Evolutionary conservation across 805 yeast species (phyloP), one percentile per base, ranked within the genome.

Genomic region (Komagataella phaffii): DNA sequence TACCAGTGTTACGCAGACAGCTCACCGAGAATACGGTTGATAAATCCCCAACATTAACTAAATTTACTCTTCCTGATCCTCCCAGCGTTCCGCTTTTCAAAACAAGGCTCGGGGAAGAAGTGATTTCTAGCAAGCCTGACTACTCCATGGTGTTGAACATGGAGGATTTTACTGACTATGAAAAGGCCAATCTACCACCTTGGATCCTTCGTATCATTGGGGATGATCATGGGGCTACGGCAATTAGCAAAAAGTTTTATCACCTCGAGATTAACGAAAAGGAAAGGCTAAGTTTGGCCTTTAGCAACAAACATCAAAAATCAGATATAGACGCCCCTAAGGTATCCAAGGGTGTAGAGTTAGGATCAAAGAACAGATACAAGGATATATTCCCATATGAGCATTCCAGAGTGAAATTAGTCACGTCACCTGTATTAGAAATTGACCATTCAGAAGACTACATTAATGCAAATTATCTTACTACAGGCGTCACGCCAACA

Each of bases 351-450:
- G 96, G 96, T 6, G 81, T 89, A 46, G 96, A 88, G 64, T 73
- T 81, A 46, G 91, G 95, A 23, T 65, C 75, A 51, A 89, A 89
- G 61, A 88, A 90, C 64, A 69, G 98, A 54, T 90, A 90, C 70
- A 85, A 86, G 59, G 95, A 90, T 63, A 86, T 90, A 46, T 83
- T 85, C 60, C 89, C 96, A 3, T 90, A 79, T 65, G 95, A 87
- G 61, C 91, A 86, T 59, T 77, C 95, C 3, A 72, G 96, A 53
- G 96, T 91, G 10, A 77, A 77, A 53, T 68, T 87, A 48, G 56
- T 49, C 2, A 10, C 19, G 2, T 24, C n/a, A 23, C 46, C 24
- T 46, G 68, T 61, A 51, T 49, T 58, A 24, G 64, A 61, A 48
- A 30, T 30, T 30, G 40, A 30, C 10, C 40, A 30, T 30, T 30